phyloP scores from a whole-genome alignment of 2,329 filamentous ascomycete species.

The Hymenoscyphus repandus region DNA sequence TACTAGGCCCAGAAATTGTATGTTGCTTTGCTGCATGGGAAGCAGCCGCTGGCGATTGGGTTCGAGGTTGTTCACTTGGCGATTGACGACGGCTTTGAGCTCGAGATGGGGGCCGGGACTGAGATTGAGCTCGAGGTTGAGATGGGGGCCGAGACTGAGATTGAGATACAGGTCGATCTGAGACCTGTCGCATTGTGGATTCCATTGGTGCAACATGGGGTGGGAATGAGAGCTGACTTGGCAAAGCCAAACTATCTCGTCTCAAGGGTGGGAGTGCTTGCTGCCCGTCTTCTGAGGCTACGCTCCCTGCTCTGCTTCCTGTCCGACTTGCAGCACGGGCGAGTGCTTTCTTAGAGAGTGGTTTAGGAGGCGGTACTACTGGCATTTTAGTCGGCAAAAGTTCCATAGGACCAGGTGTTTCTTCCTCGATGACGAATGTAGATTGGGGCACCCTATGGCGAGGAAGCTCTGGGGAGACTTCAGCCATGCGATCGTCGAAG shows the following conservation, averaged over 20 bases:
- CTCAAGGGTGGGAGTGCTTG: constrained; percentile 22
- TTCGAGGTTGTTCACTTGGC: neutral
- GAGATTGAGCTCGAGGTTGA: neutral
- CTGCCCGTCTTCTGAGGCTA: constrained; percentile 28
- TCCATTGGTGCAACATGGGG: neutral
- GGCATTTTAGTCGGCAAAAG: constrained; percentile 35
- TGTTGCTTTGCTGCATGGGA: neutral
- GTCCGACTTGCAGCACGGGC: constrained; percentile 25
- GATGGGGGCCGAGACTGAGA: neutral
- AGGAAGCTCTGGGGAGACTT: constrained; percentile 32
- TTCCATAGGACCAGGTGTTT: constrained; percentile 37
- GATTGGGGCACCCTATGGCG: constrained; percentile 17
- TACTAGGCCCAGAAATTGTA: neutral
- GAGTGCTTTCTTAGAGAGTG: constrained; percentile 31
- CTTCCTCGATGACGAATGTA: constrained; percentile 32
- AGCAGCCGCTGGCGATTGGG: neutral
- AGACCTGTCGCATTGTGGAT: neutral
- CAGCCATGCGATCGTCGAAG: constrained; percentile 34
- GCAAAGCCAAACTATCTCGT: constrained; percentile 10
- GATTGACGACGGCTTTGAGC: neutral
- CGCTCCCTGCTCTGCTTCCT: constrained; percentile 27
- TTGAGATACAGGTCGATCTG: neutral
- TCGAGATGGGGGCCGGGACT: neutral
- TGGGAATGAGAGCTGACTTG: constrained; percentile 6
- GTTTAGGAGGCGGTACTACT: constrained; percentile 20